These are phyloP conservation scores for Xylaria castorea DNA, from an alignment of 495 filamentous ascomycete species.

Conservation along the genomic window DNA sequence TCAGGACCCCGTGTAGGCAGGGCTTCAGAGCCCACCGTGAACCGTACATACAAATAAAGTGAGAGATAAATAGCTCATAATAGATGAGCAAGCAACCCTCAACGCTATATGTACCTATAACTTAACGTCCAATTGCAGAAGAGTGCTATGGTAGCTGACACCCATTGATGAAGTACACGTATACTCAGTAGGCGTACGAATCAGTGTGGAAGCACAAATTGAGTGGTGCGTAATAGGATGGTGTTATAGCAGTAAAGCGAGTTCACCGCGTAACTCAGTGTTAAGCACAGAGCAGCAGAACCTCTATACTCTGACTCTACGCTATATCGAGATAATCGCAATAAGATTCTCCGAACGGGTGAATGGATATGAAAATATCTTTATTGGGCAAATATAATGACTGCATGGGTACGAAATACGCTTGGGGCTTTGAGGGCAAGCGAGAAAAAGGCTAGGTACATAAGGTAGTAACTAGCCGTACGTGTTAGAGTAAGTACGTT, in stretches of 20 bases:
- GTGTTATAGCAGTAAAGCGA: background rate
- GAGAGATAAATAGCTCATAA: background rate
- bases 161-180: background rate
- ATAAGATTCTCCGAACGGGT: background rate
- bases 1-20: background rate
- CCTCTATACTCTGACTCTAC: background rate
- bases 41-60: background rate
- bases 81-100: background rate
- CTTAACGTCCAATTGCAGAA: background rate
- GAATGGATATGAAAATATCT: background rate
- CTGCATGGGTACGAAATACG: slow-evolving; percentile 3
- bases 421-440: background rate
- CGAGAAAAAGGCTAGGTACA: background rate
- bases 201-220: slow-evolving; percentile 7
- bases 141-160: background rate
- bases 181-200: background rate
- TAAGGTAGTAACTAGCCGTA: background rate
- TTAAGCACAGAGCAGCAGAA: background rate
- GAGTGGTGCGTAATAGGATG: background rate
- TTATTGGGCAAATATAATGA: slow-evolving; percentile 16
- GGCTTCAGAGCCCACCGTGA: background rate
- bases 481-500: background rate
- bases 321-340: background rate
- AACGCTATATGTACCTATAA: background rate
- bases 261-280: background rate